phyloP scores from a whole-genome alignment of 371 early-diverging fungal species.

The Apophysomyces elegans region DNA sequence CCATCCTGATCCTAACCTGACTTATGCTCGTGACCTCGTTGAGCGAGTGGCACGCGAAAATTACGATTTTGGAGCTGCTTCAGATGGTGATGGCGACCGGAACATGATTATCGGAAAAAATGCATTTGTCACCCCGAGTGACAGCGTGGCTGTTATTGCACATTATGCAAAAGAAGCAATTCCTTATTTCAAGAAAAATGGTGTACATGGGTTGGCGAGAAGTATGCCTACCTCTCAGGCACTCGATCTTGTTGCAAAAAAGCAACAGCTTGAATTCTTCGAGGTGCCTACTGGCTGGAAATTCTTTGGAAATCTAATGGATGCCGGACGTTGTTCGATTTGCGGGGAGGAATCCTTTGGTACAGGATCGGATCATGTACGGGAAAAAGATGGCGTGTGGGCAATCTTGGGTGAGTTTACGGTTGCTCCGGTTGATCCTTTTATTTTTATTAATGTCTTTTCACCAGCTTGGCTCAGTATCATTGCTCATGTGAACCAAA shows the following conservation, averaged over 20 bases:
- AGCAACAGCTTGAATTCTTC: slow-evolving; percentile 75
- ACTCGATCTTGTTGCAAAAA: slow-evolving; percentile 88
- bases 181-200: slow-evolving; percentile 90
- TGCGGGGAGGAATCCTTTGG: slow-evolving; percentile 99
- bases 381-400: slow-evolving; percentile 99
- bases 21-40: slow-evolving; percentile 95
- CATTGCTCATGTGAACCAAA: slow-evolving; percentile 76
- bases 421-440: background rate
- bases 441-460: background rate
- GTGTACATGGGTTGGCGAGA: slow-evolving; percentile 90
- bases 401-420: slow-evolving; percentile 77
- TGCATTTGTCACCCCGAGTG: slow-evolving; percentile 96
- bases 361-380: slow-evolving; percentile 96
- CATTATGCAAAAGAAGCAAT: slow-evolving; percentile 82
- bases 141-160: slow-evolving; percentile 97
- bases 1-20: slow-evolving; percentile 98
- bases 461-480: slow-evolving; percentile 91
- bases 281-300: slow-evolving; percentile 97
- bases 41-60: slow-evolving; percentile 82
- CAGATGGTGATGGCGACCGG: slow-evolving; percentile 93
- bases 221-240: slow-evolving; percentile 96
- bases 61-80: slow-evolving; percentile 93
- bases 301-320: slow-evolving; percentile 99
- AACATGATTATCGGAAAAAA: slow-evolving; percentile 96
- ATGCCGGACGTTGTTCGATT: slow-evolving; percentile 91